Percentiles rank a stretch among this genome's conserved stretches.
Evolutionary conservation across 495 filamentous ascomycete species (phyloP).

Genomic region (Penicillium coprophilum): DNA sequence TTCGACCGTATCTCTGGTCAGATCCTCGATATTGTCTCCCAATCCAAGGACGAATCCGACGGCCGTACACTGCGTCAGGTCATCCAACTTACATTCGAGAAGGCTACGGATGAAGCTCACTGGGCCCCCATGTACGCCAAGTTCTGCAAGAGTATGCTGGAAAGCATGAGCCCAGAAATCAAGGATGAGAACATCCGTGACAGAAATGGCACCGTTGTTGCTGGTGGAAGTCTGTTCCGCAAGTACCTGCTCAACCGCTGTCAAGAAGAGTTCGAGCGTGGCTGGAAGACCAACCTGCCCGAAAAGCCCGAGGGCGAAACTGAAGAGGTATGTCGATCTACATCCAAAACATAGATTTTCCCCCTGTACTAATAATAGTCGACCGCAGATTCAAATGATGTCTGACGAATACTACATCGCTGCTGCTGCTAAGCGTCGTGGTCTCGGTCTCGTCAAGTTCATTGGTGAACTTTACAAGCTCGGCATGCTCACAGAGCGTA

Average conservation of each 20-base stretch:
- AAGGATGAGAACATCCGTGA: conserved; percentile 91
- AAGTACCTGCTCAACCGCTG: conserved; percentile 99
- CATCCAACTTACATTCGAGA: conserved; percentile 98
- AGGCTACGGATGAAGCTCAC: conserved; percentile 96
- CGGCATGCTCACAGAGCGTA: conserved; percentile 95
- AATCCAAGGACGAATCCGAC: conserved; percentile 94
- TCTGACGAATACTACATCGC: conserved; percentile 97
- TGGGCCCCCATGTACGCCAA: conserved; percentile 99
- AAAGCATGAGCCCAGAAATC: conserved; percentile 92
- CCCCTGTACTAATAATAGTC: conserved; percentile 1
- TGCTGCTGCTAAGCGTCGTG: conserved; percentile 93
- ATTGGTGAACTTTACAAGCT: conserved; percentile 99
- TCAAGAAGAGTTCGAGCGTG: conserved; percentile 98
- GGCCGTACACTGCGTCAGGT: conserved; percentile 94
- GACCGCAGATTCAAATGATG: conserved; percentile 60
- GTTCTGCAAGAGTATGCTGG: conserved; percentile 96
- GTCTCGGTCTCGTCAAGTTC: conserved; percentile 97
- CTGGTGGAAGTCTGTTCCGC: conserved; percentile 90
- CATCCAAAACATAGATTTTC: not conserved
- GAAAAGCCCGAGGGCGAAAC: conserved; percentile 73
- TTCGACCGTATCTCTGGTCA: conserved; percentile 95
- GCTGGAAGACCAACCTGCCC: conserved; percentile 90
- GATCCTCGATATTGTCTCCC: conserved; percentile 86
- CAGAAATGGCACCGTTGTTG: conserved; percentile 80
- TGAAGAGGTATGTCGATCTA: conserved; percentile 49